Percentiles rank a stretch among this genome's conserved stretches.
phyloP scores from a whole-genome alignment of 306 rosid species.

The Pachyrhizus erosus region DNA sequence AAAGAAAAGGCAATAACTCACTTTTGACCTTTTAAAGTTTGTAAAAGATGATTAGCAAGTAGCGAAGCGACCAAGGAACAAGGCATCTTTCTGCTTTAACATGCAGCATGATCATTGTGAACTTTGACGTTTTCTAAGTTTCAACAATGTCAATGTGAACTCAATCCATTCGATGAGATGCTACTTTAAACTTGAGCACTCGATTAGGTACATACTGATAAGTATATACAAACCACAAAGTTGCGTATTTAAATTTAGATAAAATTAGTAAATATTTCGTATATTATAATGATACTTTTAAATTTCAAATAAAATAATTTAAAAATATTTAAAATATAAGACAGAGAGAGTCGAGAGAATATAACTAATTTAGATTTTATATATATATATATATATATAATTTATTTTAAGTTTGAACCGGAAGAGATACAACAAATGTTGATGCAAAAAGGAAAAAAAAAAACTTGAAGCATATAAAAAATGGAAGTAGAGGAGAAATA shows the following conservation, averaged over 20 bases:
- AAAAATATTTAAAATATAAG: background rate
- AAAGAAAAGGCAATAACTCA: conserved; percentile 26
- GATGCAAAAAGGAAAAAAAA: no score
- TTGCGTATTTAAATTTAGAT: background rate
- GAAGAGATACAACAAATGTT: no score
- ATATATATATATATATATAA: no score
- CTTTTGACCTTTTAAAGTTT: conserved; percentile 5
- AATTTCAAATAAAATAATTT: background rate
- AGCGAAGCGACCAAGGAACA: background rate
- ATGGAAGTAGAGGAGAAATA: background rate
- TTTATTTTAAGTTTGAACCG: no score
- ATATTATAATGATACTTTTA: background rate
- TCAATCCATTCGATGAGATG: conserved; percentile 26
- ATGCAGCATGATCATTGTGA: conserved; percentile 31
- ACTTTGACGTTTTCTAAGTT: conserved; percentile 14
- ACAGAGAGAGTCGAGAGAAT: background rate
- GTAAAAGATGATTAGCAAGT: background rate
- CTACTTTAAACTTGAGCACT: conserved; percentile 28
- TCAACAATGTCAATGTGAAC: conserved; percentile 33
- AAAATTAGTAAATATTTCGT: background rate
- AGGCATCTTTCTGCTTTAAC: conserved; percentile 18
- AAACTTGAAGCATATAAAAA: no score
- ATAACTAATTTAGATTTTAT: no score
- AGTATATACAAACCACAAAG: background rate
- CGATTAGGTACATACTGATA: background rate